Evolutionary conservation across 768 basidiomycete genomes (phyloP).

Genomic region (Exidia glandulosa): DNA sequence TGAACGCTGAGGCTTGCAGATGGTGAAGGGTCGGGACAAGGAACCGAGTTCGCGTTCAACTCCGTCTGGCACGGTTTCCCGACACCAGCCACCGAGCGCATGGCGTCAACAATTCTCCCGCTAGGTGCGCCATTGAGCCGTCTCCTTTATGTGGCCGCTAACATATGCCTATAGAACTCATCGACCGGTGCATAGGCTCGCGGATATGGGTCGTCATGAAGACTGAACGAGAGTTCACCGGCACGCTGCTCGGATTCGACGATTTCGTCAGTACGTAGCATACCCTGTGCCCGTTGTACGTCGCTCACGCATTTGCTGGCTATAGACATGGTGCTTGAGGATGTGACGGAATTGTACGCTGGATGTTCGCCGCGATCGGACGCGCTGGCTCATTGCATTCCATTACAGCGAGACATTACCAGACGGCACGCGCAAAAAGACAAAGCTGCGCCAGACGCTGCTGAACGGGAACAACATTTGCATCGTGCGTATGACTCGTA

Average conservation of each 20-base stretch:
- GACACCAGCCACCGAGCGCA: constrained; percentile 17
- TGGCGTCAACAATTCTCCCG: constrained; percentile 94
- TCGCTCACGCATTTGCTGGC: not conserved
- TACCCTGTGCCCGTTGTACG: not conserved
- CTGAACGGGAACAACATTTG: constrained; percentile 95
- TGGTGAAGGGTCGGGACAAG: too few species aligned
- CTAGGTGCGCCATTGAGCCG: constrained; percentile 40
- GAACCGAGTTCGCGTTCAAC: not conserved
- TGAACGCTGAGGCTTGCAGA: too few species aligned
- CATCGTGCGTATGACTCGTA: constrained; percentile 50
- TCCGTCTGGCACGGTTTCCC: not conserved
- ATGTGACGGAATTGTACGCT: constrained; percentile 94
- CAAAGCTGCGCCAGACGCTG: constrained; percentile 75
- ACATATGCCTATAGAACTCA: constrained; percentile 51
- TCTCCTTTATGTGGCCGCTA: not conserved
- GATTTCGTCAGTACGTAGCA: constrained; percentile 93
- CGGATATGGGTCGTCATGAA: constrained; percentile 99
- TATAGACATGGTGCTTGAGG: constrained; percentile 86
- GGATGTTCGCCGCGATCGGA: not conserved
- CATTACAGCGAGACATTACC: constrained; percentile 69
- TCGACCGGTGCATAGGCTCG: constrained; percentile 95
- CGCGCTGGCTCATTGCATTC: not conserved
- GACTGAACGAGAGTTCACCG: constrained; percentile 91
- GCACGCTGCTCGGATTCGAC: constrained; percentile 90
- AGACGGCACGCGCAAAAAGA: constrained; percentile 62